Evolutionary conservation across 208 protist genomes (phyloP), one percentile per base, ranked within the genome.

Genomic region (Trypanosoma platydactyli): DNA sequence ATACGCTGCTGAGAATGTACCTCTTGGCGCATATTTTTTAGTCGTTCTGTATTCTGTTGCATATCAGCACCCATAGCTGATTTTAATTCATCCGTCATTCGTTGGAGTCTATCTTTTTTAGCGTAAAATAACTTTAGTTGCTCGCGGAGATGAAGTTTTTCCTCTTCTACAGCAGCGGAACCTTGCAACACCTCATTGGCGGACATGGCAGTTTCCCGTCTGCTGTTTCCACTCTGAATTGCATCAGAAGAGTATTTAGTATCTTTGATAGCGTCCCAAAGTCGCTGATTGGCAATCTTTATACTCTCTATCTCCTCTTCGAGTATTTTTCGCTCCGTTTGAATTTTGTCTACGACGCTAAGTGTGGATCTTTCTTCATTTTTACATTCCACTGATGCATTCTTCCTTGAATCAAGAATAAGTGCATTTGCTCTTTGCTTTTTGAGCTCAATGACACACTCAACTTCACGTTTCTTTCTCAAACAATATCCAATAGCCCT

Each of bases 381-480:
- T 50, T 84, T 79, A 18, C 60, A 71, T 55, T 85, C 61, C 16
- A 64, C 50, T 29, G 68, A 71, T 27, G 79, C 59, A 52, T 91
- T 87, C 46, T 75, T 73, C 18, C 78, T 68, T 0, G 85, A 71
- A 49, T 94, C 86, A 13, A 73, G 71, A 30, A 77, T 70, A 55
- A 94, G 60, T 48, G 89, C 81, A 62, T 73, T 64, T 16, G 84
- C 68, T 18, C 84, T 62, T n/a, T 83, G 65, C 74, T 91, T 81
- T 60, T 94, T 94, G 38, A 94, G 57, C 22, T 83, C 77, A 45
- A 94, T 85, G 15, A 83, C 50, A 38, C 64, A 72, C n/a, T 41
- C 51, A 58, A 88, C 73, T 63, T 91, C 86, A n/a, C 81, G 73
- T 53, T 89, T 84, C 44, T 88, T 89, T 69, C 82, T 80, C 5